phyloP scores from a whole-genome alignment of 306 rosid species.

The Rosa chinensis region DNA sequence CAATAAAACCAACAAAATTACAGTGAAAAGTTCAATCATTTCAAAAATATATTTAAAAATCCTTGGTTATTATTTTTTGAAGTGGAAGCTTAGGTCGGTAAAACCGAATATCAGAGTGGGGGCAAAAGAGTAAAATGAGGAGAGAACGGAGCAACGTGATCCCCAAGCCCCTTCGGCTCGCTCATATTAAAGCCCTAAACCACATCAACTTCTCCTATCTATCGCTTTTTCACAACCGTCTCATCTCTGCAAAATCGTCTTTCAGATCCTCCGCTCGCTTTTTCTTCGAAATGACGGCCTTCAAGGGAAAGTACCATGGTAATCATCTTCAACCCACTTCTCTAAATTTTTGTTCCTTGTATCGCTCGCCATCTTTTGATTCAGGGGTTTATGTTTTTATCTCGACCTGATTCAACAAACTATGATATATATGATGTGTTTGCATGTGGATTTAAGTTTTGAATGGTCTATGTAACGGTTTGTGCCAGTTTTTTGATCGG shows the following conservation, averaged over 20 bases:
- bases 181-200: no score
- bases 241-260: neutral
- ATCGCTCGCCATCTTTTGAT: neutral
- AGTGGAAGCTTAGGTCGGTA: no score
- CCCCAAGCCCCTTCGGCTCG: no score
- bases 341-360: neutral
- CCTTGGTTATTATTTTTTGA: no score
- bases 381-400: neutral
- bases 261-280: neutral
- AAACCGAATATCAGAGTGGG: no score
- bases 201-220: neutral
- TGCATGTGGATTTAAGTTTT: neutral
- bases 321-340: neutral
- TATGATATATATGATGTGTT: neutral
- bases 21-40: no score
- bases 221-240: neutral
- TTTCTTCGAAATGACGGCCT: slow-evolving; percentile 49
- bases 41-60: no score
- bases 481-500: neutral
- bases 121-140: no score
- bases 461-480: neutral
- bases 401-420: neutral
- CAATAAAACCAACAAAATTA: no score
- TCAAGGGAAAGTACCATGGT: slow-evolving; percentile 77
- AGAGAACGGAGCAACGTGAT: no score